Evolutionary conservation across 1,139 yeast genomes (phyloP).

Genomic region (Insectozyma bohioensis): DNA sequence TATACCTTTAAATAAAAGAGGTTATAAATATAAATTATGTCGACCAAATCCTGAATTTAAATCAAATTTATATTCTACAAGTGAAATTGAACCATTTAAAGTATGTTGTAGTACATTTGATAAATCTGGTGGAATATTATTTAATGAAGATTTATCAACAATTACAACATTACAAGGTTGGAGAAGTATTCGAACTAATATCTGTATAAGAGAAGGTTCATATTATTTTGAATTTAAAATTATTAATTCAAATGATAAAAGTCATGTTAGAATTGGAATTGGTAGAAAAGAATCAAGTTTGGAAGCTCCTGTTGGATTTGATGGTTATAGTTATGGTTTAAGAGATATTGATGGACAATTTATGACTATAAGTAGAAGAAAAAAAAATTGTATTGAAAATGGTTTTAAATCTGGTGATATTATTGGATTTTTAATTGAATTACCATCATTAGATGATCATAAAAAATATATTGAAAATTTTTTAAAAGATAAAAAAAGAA

Average conservation of each 20-base stretch:
- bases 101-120: conserved; percentile 73
- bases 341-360: conserved; percentile 81
- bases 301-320: conserved; percentile 96
- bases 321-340: conserved; percentile 90
- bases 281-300: conserved; percentile 83
- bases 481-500: conserved; percentile 15
- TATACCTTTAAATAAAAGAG: conserved; percentile 74
- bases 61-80: conserved; percentile 66
- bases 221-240: conserved; percentile 79
- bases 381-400: conserved; percentile 42
- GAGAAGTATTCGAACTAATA: conserved; percentile 75
- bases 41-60: conserved; percentile 64
- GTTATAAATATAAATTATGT: conserved; percentile 81
- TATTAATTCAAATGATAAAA: conserved; percentile 41
- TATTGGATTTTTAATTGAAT: conserved; percentile 72
- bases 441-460: conserved; percentile 58
- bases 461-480: conserved; percentile 25
- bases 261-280: conserved; percentile 81
- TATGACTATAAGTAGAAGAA: conserved; percentile 72
- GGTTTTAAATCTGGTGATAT: conserved; percentile 77
- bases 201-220: conserved; percentile 73
- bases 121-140: conserved; percentile 58
- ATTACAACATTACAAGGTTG: conserved; percentile 71
- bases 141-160: conserved; percentile 41
- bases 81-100: conserved; percentile 68